These are phyloP conservation scores for Botrytis tulipae DNA, from an alignment of 2,329 filamentous ascomycete genomes.

Conservation along the genomic window DNA sequence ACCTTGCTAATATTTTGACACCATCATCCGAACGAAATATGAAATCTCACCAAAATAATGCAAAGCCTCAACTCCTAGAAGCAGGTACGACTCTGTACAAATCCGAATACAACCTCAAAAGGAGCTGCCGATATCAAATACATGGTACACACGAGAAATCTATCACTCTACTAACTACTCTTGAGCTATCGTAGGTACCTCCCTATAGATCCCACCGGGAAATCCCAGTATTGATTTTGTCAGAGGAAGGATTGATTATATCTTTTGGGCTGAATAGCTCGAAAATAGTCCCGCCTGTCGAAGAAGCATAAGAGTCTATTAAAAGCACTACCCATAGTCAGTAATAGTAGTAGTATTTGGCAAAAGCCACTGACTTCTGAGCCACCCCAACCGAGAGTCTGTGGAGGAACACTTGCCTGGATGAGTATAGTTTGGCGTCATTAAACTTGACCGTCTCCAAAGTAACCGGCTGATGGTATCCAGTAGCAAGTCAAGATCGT, in stretches of 20 bases:
- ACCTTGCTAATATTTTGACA: slow-evolving; percentile 4
- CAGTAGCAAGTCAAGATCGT: slow-evolving; percentile 7
- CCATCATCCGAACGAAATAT: neutral
- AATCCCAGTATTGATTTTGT: neutral
- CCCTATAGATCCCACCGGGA: neutral
- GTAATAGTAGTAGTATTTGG: neutral
- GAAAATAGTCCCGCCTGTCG: neutral
- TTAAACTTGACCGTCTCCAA: neutral
- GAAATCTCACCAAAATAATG: slow-evolving; percentile 5
- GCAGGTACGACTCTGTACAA: neutral
- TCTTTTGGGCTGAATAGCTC: neutral
- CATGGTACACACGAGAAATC: neutral
- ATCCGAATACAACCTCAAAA: neutral
- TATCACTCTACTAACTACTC: neutral
- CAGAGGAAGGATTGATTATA: neutral
- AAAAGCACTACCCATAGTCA: neutral
- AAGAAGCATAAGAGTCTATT: neutral
- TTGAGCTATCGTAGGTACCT: neutral
- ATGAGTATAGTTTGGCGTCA: neutral
- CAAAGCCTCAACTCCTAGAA: neutral
- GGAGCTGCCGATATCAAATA: neutral
- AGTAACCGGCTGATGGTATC: neutral
- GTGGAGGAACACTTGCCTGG: neutral
- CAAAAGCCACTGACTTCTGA: neutral
- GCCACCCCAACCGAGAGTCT: neutral